Evolutionary conservation across 202 grass and related monocot genomes (phyloP), one percentile per base, ranked within the genome.

Genomic region (Musa balbisiana): DNA sequence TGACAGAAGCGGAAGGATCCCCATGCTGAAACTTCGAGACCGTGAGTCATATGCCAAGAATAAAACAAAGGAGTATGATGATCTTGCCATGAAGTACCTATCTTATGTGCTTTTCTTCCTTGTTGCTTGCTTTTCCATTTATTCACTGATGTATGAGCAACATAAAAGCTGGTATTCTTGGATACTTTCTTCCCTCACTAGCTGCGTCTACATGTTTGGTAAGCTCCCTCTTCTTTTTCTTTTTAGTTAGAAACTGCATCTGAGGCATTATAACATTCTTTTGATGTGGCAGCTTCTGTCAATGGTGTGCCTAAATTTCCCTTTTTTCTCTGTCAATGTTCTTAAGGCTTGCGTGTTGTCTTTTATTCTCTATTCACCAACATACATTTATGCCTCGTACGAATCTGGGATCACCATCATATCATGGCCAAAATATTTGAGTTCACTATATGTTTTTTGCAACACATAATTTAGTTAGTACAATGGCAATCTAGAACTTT

Each of bases 121-220:
- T 21, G 84, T 87, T 53, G 68, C 64, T 26, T 87, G 91, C 67
- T 99, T 87, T 78, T 78, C 96, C 43, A 78, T 85, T 22, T 99
- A 99, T 90, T 99, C 96, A 2, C 89, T 99, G 0, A 95, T 90
- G 73, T 99, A 99, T 50, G 85, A 99, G 54, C 82, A 88, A 66
- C 96, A 99, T 68, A 99, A 85, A 86, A 95, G 96, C 85, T 99
- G 96, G 96, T 99, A 99, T 84, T 99, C 96, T 1, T 99, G 96
- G 96, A 95, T 99, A 89, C 91, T 99, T 51, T 99, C 96, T 67
- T 99, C 96, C 78, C 80, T 92, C 78, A 99, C 96, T 73, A 99
- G 89, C 71, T 99, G 91, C 72, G 96, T 99, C 15, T 99, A 99
- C 89, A 95, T 95, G 96, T 99, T 99, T 81, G 96, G 96, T 99